Evolutionary conservation across 1,284 basidiomycete species (phyloP).

Genomic region (Cryptococcus wingfieldii): DNA sequence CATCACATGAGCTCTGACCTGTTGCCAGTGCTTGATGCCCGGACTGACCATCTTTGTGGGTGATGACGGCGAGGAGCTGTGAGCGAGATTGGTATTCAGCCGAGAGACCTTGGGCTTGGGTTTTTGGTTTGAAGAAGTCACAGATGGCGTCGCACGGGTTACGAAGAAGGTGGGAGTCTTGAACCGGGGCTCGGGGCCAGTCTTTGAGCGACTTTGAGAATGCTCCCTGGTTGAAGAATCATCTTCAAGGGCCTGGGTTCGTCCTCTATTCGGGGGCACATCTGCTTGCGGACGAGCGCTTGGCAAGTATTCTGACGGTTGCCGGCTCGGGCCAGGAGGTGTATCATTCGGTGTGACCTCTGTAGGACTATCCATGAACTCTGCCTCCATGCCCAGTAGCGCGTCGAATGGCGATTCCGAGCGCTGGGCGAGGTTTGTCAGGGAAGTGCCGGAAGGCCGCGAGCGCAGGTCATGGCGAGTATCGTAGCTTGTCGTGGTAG

Average conservation of each 20-base stretch:
- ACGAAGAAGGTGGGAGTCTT: slow-evolving; percentile 8
- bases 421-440: slow-evolving; percentile 5
- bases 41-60: slow-evolving; percentile 33
- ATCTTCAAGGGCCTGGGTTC: background rate
- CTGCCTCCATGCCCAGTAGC: slow-evolving; percentile 20
- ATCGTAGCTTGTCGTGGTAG: slow-evolving; percentile 5
- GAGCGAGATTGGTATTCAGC: slow-evolving; percentile 27
- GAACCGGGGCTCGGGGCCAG: slow-evolving; percentile 3
- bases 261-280: background rate
- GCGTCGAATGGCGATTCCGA: slow-evolving; percentile 15
- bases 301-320: background rate
- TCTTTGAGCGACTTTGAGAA: slow-evolving; percentile 8
- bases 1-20: slow-evolving; percentile 39
- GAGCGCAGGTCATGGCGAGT: background rate
- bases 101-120: slow-evolving; percentile 25
- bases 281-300: background rate
- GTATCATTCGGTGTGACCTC: slow-evolving; percentile 18
- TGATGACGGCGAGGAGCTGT: slow-evolving; percentile 7
- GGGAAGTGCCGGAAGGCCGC: slow-evolving; percentile 10
- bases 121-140: slow-evolving; percentile 10
- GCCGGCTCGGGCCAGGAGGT: background rate
- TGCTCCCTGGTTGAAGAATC: slow-evolving; percentile 6
- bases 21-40: slow-evolving; percentile 41
- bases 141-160: slow-evolving; percentile 6
- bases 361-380: slow-evolving; percentile 20